A percentile compares a stretch with the other conserved stretches of the same genome.
These are phyloP conservation scores for Nigrospora sphaerica DNA, from an alignment of 2,329 filamentous ascomycete genomes.

Conservation along the genomic window DNA sequence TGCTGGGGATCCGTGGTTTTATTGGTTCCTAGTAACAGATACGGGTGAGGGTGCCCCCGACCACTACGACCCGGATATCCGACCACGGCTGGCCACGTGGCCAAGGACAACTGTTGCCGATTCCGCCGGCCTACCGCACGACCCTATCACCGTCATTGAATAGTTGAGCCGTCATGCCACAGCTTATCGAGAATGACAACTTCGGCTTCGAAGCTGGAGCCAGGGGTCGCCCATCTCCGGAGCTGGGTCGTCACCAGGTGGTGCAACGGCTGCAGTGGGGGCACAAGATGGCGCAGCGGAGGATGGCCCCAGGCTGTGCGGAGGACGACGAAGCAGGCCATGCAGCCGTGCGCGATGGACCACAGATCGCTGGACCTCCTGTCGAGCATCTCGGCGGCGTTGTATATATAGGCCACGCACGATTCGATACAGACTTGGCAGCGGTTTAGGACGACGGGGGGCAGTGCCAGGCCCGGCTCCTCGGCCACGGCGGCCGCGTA, in stretches of 20 bases:
- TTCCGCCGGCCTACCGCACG: no score
- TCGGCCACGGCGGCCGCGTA: constrained; percentile 8
- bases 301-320: constrained; percentile 16
- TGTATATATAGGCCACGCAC: constrained; percentile 25
- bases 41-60: no score
- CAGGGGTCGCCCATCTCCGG: constrained; percentile 1
- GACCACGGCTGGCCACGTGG: no score
- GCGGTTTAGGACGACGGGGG: constrained; percentile 23
- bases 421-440: constrained; percentile 26
- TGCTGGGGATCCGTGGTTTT: no score
- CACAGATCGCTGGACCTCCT: constrained; percentile 30
- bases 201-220: constrained; percentile 4
- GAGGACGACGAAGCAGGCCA: constrained; percentile 25
- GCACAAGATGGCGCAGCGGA: constrained; percentile 2
- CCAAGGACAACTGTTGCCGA: no score
- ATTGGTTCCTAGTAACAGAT: no score
- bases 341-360: constrained; percentile 25
- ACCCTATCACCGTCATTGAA: constrained; percentile 5
- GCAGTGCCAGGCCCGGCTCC: constrained; percentile 2
- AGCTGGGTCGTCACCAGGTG: neutral
- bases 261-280: neutral
- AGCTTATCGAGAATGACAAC: constrained; percentile 5
- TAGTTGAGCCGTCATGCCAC: neutral
- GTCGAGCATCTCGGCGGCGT: constrained; percentile 25
- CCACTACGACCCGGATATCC: no score